phyloP scores from a whole-genome alignment of 192 early-diverging fungal genomes.

The Coemansia sp. region DNA sequence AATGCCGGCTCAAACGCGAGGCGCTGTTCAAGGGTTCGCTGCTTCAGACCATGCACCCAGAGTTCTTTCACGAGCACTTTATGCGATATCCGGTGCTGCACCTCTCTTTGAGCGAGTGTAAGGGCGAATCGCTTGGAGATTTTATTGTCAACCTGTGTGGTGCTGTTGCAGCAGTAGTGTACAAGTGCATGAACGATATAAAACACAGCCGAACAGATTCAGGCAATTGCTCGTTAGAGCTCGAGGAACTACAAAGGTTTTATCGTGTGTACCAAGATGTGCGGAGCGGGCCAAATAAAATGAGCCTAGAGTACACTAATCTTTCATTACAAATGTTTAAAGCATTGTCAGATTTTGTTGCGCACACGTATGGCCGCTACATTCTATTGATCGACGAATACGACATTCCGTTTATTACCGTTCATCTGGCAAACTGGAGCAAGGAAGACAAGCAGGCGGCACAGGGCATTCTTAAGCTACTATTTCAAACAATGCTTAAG shows the following conservation, averaged over 20 bases:
- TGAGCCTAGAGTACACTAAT: not conserved
- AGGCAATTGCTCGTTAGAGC: not conserved
- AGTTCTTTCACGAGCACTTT: slow-evolving; percentile 34
- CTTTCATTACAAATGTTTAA: slow-evolving; percentile 4
- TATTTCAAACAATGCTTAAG: slow-evolving; percentile 37
- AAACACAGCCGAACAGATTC: not conserved
- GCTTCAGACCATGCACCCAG: slow-evolving; percentile 18
- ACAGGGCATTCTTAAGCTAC: slow-evolving; percentile 7
- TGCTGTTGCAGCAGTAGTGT: not conserved
- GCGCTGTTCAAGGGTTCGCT: slow-evolving; percentile 27
- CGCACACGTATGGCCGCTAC: slow-evolving; percentile 15
- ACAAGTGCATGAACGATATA: not conserved
- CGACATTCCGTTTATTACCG: slow-evolving; percentile 41
- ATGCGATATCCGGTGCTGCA: slow-evolving; percentile 37
- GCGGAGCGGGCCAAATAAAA: not conserved
- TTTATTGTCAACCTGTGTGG: slow-evolving; percentile 14
- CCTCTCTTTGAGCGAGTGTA: slow-evolving; percentile 20
- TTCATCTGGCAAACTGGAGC: slow-evolving; percentile 14
- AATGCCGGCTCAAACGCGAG: slow-evolving; percentile 33
- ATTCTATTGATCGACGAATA: slow-evolving; percentile 40
- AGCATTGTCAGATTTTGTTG: slow-evolving; percentile 9
- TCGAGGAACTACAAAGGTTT: not conserved
- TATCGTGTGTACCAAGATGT: not conserved
- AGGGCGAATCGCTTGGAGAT: slow-evolving; percentile 1
- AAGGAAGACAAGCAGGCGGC: slow-evolving; percentile 6